These are phyloP conservation scores for Pigoraptor vietnamica DNA, from an alignment of 78 protist genomes.

Conservation along the genomic window DNA sequence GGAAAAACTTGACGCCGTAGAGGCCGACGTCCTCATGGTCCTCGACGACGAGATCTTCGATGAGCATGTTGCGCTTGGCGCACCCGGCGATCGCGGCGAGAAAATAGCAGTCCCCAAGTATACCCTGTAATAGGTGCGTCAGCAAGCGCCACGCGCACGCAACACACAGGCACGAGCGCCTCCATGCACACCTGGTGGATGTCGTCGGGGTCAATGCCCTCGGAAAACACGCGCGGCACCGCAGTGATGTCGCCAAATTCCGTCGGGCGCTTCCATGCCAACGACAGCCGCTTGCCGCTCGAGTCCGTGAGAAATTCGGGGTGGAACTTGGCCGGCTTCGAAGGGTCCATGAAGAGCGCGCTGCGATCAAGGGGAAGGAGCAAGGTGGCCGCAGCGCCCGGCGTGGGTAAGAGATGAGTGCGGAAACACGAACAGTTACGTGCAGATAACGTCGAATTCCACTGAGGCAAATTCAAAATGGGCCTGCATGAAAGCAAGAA, in stretches of 20 bases:
- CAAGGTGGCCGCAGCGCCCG: background rate
- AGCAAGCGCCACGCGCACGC: no score
- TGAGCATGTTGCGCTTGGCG: conserved; percentile 10
- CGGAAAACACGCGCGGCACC: background rate
- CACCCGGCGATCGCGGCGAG: conserved; percentile 24
- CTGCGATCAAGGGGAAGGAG: background rate
- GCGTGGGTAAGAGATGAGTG: no score
- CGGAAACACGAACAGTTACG: no score
- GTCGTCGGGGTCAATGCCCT: conserved; percentile 4
- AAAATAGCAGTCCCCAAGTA: conserved; percentile 67
- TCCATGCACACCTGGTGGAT: no score
- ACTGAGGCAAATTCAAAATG: no score
- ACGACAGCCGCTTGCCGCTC: background rate
- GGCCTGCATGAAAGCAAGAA: no score
- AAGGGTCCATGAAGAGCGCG: background rate
- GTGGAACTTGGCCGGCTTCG: background rate
- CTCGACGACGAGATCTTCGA: conserved; percentile 6
- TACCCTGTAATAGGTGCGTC: no score
- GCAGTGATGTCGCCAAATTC: background rate
- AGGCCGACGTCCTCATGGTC: conserved; percentile 10
- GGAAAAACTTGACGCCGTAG: conserved; percentile 17
- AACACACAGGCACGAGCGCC: no score
- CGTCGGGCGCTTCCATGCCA: background rate
- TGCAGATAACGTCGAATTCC: background rate
- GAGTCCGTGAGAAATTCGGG: background rate